Evolutionary conservation across 352 stramenopile species (phyloP).

Genomic region (Nothophytophthora sp.): DNA sequence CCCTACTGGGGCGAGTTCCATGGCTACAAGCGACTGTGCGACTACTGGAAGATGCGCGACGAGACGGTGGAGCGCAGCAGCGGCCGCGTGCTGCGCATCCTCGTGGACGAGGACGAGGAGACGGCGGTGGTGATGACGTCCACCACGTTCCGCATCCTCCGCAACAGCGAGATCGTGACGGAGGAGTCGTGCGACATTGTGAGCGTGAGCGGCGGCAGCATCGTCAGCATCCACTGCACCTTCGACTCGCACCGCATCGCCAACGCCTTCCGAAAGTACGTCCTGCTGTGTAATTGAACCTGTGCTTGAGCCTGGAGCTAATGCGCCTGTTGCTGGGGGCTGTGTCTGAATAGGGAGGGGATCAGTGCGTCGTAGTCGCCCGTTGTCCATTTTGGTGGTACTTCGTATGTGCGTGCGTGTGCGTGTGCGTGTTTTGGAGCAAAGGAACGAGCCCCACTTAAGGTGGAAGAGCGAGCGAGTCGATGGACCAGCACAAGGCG

Average conservation of each 20-base stretch:
- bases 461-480: constrained; percentile 18
- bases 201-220: constrained; percentile 67
- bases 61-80: constrained; percentile 83
- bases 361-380: constrained; percentile 70
- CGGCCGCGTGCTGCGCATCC: constrained; percentile 79
- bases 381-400: constrained; percentile 26
- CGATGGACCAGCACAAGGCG: constrained; percentile 8
- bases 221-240: constrained; percentile 87
- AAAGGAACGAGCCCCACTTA: constrained; percentile 11
- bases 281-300: constrained; percentile 3
- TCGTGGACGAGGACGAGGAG: constrained; percentile 85
- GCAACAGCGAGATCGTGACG: constrained; percentile 85
- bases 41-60: constrained; percentile 90
- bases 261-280: constrained; percentile 85
- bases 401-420: constrained; percentile 29
- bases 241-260: constrained; percentile 88
- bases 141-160: constrained; percentile 85
- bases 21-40: constrained; percentile 83
- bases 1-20: constrained; percentile 90
- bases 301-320: background rate
- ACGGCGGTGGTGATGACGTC: constrained; percentile 89
- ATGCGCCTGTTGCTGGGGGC: background rate
- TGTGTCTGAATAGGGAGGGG: constrained; percentile 45
- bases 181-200: constrained; percentile 89
- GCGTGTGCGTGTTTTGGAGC: constrained; percentile 25